Conservation (phyloP, 768 basidiomycete genomes). For the Rhodotorula sphaerocarpa region DNA sequence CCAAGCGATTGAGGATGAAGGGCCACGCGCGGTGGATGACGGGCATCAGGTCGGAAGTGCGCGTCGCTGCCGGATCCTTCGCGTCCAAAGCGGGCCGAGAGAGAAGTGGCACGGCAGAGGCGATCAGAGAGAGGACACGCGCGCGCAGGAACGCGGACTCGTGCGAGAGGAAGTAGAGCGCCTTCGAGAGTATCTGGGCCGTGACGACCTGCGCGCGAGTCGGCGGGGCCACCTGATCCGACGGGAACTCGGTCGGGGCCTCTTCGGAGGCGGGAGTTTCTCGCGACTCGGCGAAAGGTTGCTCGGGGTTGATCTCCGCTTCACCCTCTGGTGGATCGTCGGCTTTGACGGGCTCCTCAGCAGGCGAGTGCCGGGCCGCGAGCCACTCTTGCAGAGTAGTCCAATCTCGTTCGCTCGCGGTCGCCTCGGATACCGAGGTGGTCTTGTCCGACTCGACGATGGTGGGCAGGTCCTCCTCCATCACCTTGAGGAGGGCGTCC, state of each 20-base stretch:
- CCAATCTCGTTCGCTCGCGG: constrained; percentile 33
- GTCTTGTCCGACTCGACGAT: neutral
- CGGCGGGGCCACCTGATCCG: constrained; percentile 39
- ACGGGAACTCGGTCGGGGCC: constrained; percentile 53
- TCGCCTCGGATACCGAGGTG: neutral
- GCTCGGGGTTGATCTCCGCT: constrained; percentile 44
- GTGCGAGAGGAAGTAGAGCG: constrained; percentile 84
- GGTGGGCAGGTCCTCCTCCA: constrained; percentile 47
- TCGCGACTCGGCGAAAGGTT: constrained; percentile 40
- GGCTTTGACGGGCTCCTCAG: constrained; percentile 39
- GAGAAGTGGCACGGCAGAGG: constrained; percentile 61
- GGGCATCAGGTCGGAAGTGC: constrained; percentile 67
- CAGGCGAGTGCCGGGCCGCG: constrained; percentile 34
- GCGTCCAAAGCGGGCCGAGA: constrained; percentile 42
- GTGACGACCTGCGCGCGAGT: constrained; percentile 69
- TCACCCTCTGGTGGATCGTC: neutral
- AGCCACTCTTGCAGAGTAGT: constrained; percentile 60
- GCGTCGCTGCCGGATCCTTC: constrained; percentile 35
- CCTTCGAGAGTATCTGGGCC: constrained; percentile 75
- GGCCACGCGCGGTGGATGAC: constrained; percentile 86
- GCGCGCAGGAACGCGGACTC: constrained; percentile 75
- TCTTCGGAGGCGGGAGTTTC: constrained; percentile 46
- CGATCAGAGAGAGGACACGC: constrained; percentile 66
- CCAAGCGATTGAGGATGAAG: constrained; percentile 76
- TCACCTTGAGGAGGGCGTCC: constrained; percentile 69